Conservation (phyloP, 768 basidiomycete genomes). For the Trametes cingulata region DNA sequence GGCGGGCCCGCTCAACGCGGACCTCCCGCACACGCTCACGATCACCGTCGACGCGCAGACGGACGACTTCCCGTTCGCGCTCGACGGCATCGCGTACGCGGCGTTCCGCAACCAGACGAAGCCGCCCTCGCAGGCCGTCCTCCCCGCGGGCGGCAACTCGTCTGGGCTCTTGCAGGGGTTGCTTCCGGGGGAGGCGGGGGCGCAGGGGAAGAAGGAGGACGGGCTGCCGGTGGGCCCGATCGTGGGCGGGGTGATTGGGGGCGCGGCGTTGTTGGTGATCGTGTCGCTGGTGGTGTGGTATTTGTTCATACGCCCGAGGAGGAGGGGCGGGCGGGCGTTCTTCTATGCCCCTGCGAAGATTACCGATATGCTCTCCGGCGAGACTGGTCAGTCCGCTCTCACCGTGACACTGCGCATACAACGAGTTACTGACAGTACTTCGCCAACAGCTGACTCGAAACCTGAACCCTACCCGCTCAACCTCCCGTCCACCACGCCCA, state of each 20-base stretch:
- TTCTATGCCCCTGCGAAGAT: slow-evolving; percentile 10
- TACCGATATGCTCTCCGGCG: slow-evolving; percentile 4
- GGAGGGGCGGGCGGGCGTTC: slow-evolving; percentile 6
- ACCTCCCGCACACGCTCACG: neutral
- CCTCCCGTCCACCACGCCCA: neutral
- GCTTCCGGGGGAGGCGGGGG: neutral
- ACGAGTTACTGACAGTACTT: neutral
- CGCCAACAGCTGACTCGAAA: neutral
- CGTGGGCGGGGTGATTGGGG: slow-evolving; percentile 2
- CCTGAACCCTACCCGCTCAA: slow-evolving; percentile 3
- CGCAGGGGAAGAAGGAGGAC: neutral
- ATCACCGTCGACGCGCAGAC: neutral
- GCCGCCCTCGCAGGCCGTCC: neutral
- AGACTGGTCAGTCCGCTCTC: neutral
- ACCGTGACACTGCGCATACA: neutral
- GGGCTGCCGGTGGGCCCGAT: slow-evolving; percentile 1
- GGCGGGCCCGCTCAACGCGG: neutral
- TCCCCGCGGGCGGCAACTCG: neutral
- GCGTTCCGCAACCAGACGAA: neutral
- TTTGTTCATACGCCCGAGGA: slow-evolving; percentile 6
- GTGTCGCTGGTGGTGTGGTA: slow-evolving; percentile 6
- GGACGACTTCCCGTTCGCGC: slow-evolving; percentile 4
- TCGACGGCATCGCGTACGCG: neutral
- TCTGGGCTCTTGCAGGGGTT: neutral
- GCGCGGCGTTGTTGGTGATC: neutral